Base-by-base conservation (phyloP, 2,329 filamentous ascomycete genomes). In the Talaromyces sp. region DNA sequence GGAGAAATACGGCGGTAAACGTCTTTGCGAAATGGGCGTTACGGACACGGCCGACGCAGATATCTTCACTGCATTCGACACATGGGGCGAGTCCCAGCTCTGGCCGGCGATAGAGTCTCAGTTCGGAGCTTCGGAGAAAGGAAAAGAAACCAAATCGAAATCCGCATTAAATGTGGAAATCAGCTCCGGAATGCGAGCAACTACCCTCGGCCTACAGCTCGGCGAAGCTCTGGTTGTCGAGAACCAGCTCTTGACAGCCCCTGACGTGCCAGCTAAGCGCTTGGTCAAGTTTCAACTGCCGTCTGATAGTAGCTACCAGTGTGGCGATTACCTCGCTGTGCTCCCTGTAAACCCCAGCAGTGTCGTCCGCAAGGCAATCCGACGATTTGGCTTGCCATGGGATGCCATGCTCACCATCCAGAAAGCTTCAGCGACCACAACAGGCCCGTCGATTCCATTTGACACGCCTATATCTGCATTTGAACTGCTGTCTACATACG, bases 241-340 rank as follows among this genome's bases (percentile, higher is more conserved):
- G 8, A 81, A 83, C 49, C 77, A 75, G 54, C 71, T 78, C 0
- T 76, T 90, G 36, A 85, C 82, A 0, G 71, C 81, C 0, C 74
- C 77, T 0, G 80, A 76, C 0, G 81, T 79, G 28, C 77, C 84
- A 0, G 76, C 77, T 42, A 92, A 91, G 78, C 83, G 84, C 27
- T 82, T 88, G 64, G 82, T 91, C 22, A 85, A 86, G 64, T 85
- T 92, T 36, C 83, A 85, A 63, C 80, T 93, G 1, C 90, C 90
- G 0, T 82, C 80, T 0, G 84, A 82, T 57, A 81, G 85, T 79
- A 82, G 80, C 0, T 93, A 93, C 74, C 81, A 83, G 44, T 84
- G 88, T 1, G 91, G 90, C 15, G 90, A 93, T 70, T 93, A 95
- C 70, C 81, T 93, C 0, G 88, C 88, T 0, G 80, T 92, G 2